Evolutionary conservation across 345 rosid species (phyloP).

Genomic region (Euphorbia lathyris): DNA sequence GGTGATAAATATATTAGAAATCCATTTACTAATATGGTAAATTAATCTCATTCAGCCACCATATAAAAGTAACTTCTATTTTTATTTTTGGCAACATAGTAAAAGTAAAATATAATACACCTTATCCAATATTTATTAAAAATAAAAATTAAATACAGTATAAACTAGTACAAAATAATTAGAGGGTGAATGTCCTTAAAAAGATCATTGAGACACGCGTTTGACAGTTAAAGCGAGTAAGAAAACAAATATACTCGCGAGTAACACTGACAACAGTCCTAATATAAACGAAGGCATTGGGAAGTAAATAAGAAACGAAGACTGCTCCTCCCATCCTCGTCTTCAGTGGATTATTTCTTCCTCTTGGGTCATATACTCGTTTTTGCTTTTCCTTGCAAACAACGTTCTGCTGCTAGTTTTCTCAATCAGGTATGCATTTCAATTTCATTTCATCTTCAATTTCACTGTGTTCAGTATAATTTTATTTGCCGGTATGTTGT

Average conservation of each 20-base stretch:
- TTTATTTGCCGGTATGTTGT: not conserved
- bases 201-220: too few relatives aligned
- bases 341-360: not conserved
- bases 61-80: too few relatives aligned
- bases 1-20: too few relatives aligned
- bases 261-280: constrained; percentile 16
- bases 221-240: constrained; percentile 8
- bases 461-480: not conserved
- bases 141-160: too few relatives aligned
- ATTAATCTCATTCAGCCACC: too few relatives aligned
- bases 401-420: not conserved
- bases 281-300: constrained; percentile 32
- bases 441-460: not conserved
- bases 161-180: too few relatives aligned
- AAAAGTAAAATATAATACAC: too few relatives aligned
- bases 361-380: not conserved
- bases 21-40: too few relatives aligned
- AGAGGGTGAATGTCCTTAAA: too few relatives aligned
- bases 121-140: too few relatives aligned
- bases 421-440: not conserved
- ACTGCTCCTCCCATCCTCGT: constrained; percentile 18
- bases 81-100: too few relatives aligned
- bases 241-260: not conserved
- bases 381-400: not conserved
- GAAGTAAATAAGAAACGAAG: constrained; percentile 26